Evolutionary conservation across 306 rosid species (phyloP).

Genomic region (Rubus idaeus): DNA sequence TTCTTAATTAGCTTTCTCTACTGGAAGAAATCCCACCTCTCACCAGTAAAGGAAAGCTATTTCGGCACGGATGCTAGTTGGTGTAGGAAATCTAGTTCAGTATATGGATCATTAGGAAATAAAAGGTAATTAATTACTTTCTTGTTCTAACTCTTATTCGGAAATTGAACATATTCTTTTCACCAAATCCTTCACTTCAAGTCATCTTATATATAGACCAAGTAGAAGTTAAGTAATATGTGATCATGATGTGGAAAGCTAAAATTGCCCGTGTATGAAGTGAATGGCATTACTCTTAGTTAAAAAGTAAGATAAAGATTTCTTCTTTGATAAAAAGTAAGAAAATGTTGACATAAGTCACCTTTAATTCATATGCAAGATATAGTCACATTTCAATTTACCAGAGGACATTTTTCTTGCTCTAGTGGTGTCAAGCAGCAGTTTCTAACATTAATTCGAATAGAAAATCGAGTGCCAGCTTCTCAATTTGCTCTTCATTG

Average conservation of each 20-base stretch:
- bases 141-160: background rate
- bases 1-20: constrained; percentile 1
- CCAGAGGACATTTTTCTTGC: background rate
- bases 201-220: background rate
- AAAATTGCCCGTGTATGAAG: background rate
- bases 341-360: background rate
- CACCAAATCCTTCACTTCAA: background rate
- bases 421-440: background rate
- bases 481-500: constrained; percentile 1
- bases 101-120: background rate
- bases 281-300: background rate
- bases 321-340: background rate
- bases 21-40: background rate
- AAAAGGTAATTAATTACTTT: background rate
- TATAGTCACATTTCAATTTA: background rate
- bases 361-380: background rate
- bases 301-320: background rate
- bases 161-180: background rate
- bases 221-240: background rate
- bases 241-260: background rate
- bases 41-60: background rate
- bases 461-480: background rate
- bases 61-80: constrained; percentile 5
- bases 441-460: constrained; percentile 2
- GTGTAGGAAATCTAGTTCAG: background rate